These are phyloP conservation scores for Scytalidium sp. DNA, from an alignment of 2,329 filamentous ascomycete genomes.

Conservation along the genomic window DNA sequence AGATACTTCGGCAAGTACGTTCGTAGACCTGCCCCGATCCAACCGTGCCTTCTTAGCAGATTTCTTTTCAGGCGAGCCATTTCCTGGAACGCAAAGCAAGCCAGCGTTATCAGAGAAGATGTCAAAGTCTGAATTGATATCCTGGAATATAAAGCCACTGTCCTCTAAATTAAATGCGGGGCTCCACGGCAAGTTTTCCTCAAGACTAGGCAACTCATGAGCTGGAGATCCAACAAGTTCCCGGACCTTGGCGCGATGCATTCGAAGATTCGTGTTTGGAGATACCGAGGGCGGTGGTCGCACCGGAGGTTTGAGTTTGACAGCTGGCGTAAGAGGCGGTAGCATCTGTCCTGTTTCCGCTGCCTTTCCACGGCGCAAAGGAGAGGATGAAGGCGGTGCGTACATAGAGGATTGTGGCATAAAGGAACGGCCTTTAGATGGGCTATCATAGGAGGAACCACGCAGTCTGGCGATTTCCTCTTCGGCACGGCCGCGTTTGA, in stretches of 20 bases:
- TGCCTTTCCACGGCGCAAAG: slow-evolving; percentile 46
- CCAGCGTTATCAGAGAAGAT: slow-evolving; percentile 50
- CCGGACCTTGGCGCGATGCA: slow-evolving; percentile 80
- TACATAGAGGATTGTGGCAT: slow-evolving; percentile 29
- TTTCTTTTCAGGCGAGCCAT: slow-evolving; percentile 66
- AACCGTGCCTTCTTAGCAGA: slow-evolving; percentile 56
- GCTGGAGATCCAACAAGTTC: slow-evolving; percentile 79
- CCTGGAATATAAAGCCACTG: slow-evolving; percentile 48
- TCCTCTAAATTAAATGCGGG: slow-evolving; percentile 66
- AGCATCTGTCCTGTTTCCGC: slow-evolving; percentile 58
- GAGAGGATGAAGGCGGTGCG: slow-evolving; percentile 62
- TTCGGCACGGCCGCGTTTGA: slow-evolving; percentile 88
- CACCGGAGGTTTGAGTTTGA: slow-evolving; percentile 70
- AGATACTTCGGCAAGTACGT: slow-evolving; percentile 56
- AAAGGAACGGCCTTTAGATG: slow-evolving; percentile 62
- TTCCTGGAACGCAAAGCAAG: slow-evolving; percentile 45
- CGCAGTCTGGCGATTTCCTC: slow-evolving; percentile 93
- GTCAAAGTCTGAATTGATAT: slow-evolving; percentile 55
- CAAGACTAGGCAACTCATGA: slow-evolving; percentile 49
- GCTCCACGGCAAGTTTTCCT: slow-evolving; percentile 59
- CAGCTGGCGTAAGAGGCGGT: slow-evolving; percentile 77
- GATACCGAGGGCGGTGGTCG: slow-evolving; percentile 71
- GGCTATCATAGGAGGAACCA: slow-evolving; percentile 90
- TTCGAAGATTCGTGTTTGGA: slow-evolving; percentile 85
- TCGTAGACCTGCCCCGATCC: slow-evolving; percentile 61